Evolutionary conservation across 305 asterid species (phyloP).

Genomic region (Coffea humblotiana): DNA sequence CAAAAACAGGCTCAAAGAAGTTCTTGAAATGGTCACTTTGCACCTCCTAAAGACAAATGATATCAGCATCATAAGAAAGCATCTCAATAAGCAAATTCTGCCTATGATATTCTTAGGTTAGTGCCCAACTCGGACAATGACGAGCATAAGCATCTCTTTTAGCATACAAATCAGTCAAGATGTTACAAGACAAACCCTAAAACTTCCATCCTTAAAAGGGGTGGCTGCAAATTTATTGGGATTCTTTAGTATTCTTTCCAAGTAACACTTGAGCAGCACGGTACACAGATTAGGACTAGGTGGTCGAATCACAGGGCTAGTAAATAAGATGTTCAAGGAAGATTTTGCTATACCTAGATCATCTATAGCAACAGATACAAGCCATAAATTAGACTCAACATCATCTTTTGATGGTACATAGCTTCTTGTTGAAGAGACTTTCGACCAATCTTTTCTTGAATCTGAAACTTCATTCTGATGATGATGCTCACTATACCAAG

Average conservation of each 20-base stretch:
- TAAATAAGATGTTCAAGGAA: background rate
- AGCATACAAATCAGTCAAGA: slow-evolving; percentile 16
- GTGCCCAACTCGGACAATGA: slow-evolving; percentile 16
- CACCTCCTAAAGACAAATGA: slow-evolving; percentile 31
- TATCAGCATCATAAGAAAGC: slow-evolving; percentile 17
- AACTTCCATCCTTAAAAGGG: background rate
- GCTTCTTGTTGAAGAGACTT: background rate
- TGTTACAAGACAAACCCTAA: slow-evolving; percentile 9
- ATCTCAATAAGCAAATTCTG: slow-evolving; percentile 17
- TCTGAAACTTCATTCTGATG: too few species aligned
- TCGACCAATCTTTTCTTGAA: background rate
- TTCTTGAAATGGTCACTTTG: slow-evolving; percentile 22
- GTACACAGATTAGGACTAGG: background rate
- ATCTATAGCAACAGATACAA: background rate
- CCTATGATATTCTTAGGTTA: slow-evolving; percentile 12
- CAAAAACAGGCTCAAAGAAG: slow-evolving; percentile 23
- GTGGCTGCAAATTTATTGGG: background rate
- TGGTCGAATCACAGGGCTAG: background rate
- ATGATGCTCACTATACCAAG: background rate
- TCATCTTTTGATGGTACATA: background rate
- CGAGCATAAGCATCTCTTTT: background rate
- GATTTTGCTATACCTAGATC: background rate
- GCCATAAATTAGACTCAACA: background rate
- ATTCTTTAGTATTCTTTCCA: background rate
- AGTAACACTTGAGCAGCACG: background rate